These are phyloP conservation scores for Aegilops sharonensis DNA, from an alignment of 176 grass and related monocot genomes.

Conservation along the genomic window DNA sequence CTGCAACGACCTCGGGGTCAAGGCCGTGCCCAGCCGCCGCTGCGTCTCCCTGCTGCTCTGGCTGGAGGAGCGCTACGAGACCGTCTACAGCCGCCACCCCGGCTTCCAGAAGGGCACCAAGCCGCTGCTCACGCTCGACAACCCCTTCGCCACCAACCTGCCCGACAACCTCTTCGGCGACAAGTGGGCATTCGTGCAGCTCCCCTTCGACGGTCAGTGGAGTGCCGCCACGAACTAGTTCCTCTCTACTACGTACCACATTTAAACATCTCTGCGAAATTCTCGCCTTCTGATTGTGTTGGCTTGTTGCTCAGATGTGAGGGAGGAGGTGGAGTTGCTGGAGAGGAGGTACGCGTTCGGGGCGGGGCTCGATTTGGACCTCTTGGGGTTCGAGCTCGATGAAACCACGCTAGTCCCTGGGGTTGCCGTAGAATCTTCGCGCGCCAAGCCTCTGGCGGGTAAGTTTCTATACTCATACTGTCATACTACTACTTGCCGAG, in stretches of 20 bases:
- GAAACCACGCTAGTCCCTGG: conserved; percentile 78
- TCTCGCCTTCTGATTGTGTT: neutral
- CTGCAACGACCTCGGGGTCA: conserved; percentile 86
- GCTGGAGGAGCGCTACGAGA: conserved; percentile 91
- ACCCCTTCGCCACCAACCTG: conserved; percentile 84
- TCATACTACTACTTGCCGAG: no score
- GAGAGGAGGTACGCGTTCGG: conserved; percentile 80
- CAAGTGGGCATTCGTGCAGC: conserved; percentile 96
- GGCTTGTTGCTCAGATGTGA: conserved; percentile 52
- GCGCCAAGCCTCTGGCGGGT: conserved; percentile 89
- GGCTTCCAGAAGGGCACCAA: conserved; percentile 79
- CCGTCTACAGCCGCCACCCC: conserved; percentile 79
- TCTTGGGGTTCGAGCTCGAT: conserved; percentile 85
- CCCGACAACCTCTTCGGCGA: conserved; percentile 94
- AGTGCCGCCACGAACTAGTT: neutral
- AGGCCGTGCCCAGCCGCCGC: conserved; percentile 81
- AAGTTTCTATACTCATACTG: neutral
- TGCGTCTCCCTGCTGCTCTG: conserved; percentile 80
- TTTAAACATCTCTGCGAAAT: neutral
- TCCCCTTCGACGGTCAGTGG: conserved; percentile 68
- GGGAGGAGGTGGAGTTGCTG: conserved; percentile 64
- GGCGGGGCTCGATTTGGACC: conserved; percentile 76
- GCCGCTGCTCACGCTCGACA: conserved; percentile 85
- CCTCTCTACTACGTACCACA: no score
- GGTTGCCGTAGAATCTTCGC: conserved; percentile 85